phyloP scores from a whole-genome alignment of 1,284 basidiomycete species.

The Cutaneotrichosporon sp. region DNA sequence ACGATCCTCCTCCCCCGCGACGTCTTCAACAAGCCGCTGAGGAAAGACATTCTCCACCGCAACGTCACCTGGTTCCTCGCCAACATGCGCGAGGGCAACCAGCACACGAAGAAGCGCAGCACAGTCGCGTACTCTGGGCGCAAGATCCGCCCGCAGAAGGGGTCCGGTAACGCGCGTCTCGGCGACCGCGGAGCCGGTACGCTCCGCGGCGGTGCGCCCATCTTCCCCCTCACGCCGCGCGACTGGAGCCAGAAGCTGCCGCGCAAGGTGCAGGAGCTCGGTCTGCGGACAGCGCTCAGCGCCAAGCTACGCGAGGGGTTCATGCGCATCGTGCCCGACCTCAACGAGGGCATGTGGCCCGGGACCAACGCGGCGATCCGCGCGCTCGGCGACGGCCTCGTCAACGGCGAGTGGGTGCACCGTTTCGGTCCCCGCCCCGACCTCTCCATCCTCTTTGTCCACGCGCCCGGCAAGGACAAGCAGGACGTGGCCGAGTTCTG shows the following conservation, averaged over 20 bases:
- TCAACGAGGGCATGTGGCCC: constrained; percentile 61
- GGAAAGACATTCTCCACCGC: constrained; percentile 89
- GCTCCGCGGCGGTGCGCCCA: constrained; percentile 86
- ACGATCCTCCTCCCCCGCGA: constrained; percentile 44
- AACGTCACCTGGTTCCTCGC: constrained; percentile 90
- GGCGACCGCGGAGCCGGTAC: constrained; percentile 88
- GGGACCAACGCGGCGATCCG: constrained; percentile 40
- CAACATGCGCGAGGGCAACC: constrained; percentile 67
- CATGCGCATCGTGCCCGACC: constrained; percentile 70
- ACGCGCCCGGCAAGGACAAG: constrained; percentile 34
- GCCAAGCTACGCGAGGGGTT: constrained; percentile 72
- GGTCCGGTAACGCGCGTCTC: constrained; percentile 82
- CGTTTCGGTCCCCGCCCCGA: constrained; percentile 42
- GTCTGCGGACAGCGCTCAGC: constrained; percentile 85
- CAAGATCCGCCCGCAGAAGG: constrained; percentile 92
- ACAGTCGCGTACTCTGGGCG: constrained; percentile 85
- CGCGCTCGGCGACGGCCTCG: constrained; percentile 41
- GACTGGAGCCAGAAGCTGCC: constrained; percentile 89
- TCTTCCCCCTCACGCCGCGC: constrained; percentile 84
- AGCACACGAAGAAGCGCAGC: constrained; percentile 77
- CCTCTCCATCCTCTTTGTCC: constrained; percentile 49
- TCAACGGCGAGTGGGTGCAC: constrained; percentile 48
- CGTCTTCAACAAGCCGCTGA: constrained; percentile 81
- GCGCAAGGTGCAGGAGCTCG: constrained; percentile 86
- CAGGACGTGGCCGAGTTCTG: constrained; percentile 28